phyloP scores from a whole-genome alignment of 148 eudicot species.

The Vaccinium macrocarpon region DNA sequence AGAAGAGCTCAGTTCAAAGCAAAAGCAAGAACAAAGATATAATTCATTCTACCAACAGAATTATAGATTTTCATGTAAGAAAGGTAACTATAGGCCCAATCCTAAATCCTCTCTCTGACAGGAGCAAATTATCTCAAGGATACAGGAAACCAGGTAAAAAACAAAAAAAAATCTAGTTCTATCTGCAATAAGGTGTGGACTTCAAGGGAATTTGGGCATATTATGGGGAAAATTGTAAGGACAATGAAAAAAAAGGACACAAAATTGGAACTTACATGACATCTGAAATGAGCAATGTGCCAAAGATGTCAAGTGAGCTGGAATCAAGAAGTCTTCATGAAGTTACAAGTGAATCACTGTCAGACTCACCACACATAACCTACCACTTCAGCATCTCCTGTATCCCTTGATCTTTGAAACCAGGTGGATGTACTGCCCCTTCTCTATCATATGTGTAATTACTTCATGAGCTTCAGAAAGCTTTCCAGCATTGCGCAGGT shows the following conservation, averaged over 20 bases:
- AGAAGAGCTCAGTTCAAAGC: not conserved
- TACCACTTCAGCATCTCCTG: conserved; percentile 43
- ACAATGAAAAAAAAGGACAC: not conserved
- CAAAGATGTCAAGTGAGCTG: conserved; percentile 10
- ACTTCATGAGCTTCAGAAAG: conserved; percentile 63
- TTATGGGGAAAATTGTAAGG: not conserved
- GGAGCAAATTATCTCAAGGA: not conserved
- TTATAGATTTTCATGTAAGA: not conserved
- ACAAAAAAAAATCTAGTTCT: not conserved
- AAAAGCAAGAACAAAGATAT: not conserved
- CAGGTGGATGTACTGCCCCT: conserved; percentile 70
- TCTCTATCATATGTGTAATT: conserved; percentile 63
- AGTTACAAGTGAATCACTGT: conserved; percentile 15
- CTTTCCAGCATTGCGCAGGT: conserved; percentile 62
- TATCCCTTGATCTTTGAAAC: conserved; percentile 45
- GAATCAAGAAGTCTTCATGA: conserved; percentile 8
- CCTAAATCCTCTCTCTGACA: not conserved
- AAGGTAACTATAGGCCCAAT: not conserved
- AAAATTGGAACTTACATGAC: conserved; percentile 19
- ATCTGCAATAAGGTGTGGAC: not conserved
- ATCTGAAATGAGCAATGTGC: conserved; percentile 22
- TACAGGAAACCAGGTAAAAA: not conserved
- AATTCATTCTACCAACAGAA: not conserved
- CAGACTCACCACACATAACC: not conserved
- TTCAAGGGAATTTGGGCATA: not conserved